These are phyloP conservation scores for Leccinum subgranulosum DNA, from an alignment of 768 basidiomycete genomes.

Conservation along the genomic window DNA sequence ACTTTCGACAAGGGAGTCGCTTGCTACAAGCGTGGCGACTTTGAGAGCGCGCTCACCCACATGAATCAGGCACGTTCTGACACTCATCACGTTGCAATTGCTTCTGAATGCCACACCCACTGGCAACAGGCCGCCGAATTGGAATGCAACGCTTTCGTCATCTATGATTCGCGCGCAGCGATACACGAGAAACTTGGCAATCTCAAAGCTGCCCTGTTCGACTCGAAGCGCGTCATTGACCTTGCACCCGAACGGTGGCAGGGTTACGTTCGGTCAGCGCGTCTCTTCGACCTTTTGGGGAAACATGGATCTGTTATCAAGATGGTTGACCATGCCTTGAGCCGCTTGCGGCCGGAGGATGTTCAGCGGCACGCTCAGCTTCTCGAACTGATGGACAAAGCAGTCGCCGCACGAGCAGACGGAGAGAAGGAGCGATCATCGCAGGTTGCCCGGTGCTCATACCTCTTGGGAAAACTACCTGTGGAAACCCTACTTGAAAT, in stretches of 20 bases:
- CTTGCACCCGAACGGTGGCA: constrained; percentile 69
- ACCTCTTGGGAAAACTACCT: constrained; percentile 62
- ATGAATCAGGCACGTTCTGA: constrained; percentile 44
- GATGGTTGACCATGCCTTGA: constrained; percentile 61
- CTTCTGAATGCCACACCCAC: not conserved
- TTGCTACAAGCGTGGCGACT: constrained; percentile 38
- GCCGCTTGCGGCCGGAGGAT: constrained; percentile 46
- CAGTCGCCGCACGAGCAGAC: constrained; percentile 19
- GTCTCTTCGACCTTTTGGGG: constrained; percentile 52
- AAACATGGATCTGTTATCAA: constrained; percentile 50
- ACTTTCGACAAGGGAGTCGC: constrained; percentile 43
- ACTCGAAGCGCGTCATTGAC: constrained; percentile 66
- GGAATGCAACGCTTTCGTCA: constrained; percentile 41
- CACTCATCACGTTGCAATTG: not conserved
- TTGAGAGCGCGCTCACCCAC: constrained; percentile 44
- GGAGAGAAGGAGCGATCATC: constrained; percentile 27
- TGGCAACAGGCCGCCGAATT: constrained; percentile 51
- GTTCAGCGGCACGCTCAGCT: constrained; percentile 45
- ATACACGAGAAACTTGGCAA: constrained; percentile 61
- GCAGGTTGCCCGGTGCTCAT: constrained; percentile 26
- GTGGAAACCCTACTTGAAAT: constrained; percentile 63
- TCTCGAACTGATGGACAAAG: constrained; percentile 39
- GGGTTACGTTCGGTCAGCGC: constrained; percentile 73
- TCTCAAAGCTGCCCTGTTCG: constrained; percentile 62
- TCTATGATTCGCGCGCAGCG: constrained; percentile 77